phyloP scores from a whole-genome alignment of 352 stramenopile species.

The Globisporangium spinosum region DNA sequence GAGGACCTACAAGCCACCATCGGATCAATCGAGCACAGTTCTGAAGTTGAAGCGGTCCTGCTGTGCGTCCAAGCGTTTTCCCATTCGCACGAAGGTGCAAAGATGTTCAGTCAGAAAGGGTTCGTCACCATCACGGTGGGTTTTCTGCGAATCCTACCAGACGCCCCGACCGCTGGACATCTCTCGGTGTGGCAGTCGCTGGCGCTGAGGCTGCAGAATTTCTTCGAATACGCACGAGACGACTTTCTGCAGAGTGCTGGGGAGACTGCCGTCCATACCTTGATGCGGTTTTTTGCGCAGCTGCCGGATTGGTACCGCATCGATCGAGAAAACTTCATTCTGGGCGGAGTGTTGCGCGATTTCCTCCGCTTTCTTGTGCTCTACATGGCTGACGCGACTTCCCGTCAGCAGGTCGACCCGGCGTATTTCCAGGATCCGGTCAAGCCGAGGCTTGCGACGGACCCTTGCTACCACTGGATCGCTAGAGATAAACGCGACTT shows the following conservation, averaged over 20 bases:
- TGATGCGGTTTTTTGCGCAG: constrained; percentile 10
- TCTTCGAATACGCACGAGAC: constrained; percentile 2
- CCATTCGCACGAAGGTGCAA: constrained; percentile 10
- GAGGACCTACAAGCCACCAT: not conserved
- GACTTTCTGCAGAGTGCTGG: constrained; percentile 3
- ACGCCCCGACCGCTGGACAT: not conserved
- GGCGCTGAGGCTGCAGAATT: constrained; percentile 12
- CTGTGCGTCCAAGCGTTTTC: constrained; percentile 21
- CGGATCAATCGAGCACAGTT: not conserved
- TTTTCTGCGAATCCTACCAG: constrained; percentile 8
- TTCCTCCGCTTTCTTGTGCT: constrained; percentile 10
- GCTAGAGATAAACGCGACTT: not conserved
- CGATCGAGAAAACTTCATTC: not conserved
- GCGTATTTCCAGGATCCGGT: not conserved
- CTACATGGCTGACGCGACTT: not conserved
- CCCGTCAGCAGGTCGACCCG: not conserved
- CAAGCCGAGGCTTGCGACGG: not conserved
- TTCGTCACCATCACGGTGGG: constrained; percentile 4
- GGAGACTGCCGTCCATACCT: not conserved
- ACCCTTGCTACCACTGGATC: constrained; percentile 14
- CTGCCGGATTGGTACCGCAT: constrained; percentile 11
- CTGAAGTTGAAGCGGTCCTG: constrained; percentile 16
- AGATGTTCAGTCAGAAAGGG: constrained; percentile 13
- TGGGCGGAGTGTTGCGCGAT: constrained; percentile 14
- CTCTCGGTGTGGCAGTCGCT: constrained; percentile 16